A percentile compares a stretch with the other conserved stretches of the same genome.
Evolutionary conservation across 129 eudicot genomes (phyloP).

Genomic region (Lactuca sativa): DNA sequence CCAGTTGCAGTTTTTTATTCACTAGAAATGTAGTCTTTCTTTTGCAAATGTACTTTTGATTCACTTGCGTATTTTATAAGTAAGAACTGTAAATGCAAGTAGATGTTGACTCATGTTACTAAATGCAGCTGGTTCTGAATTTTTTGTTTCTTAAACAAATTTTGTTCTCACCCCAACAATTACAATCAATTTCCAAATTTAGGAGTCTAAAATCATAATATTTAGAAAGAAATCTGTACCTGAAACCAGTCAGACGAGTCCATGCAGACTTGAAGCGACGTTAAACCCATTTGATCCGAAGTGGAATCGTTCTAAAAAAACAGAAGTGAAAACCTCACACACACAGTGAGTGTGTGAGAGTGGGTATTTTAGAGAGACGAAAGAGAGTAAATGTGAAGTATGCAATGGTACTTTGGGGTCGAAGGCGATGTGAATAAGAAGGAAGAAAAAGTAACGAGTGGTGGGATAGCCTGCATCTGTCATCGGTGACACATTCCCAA

Average conservation of each 20-base stretch:
- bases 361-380: conserved; percentile 21
- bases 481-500: conserved; percentile 49
- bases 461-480: conserved; percentile 38
- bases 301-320: background rate
- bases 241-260: conserved; percentile 91
- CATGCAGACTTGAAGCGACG: conserved; percentile 93
- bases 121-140: too few relatives aligned
- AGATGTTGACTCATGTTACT: too few relatives aligned
- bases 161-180: too few relatives aligned
- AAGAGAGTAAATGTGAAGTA: conserved; percentile 29
- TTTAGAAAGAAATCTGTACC: conserved; percentile 33
- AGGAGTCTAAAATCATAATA: too few relatives aligned
- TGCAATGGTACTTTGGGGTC: conserved; percentile 23
- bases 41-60: background rate
- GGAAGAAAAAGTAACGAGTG: conserved; percentile 56
- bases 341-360: conserved; percentile 27
- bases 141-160: background rate
- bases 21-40: too few relatives aligned
- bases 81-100: too few relatives aligned
- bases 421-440: conserved; percentile 59
- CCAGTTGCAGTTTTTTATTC: too few relatives aligned
- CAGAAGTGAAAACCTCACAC: conserved; percentile 5
- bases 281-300: conserved; percentile 45
- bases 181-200: too few relatives aligned
- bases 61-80: too few relatives aligned